Base-by-base conservation (phyloP, 2,329 filamentous ascomycete species). In the Aureobasidium lini region DNA sequence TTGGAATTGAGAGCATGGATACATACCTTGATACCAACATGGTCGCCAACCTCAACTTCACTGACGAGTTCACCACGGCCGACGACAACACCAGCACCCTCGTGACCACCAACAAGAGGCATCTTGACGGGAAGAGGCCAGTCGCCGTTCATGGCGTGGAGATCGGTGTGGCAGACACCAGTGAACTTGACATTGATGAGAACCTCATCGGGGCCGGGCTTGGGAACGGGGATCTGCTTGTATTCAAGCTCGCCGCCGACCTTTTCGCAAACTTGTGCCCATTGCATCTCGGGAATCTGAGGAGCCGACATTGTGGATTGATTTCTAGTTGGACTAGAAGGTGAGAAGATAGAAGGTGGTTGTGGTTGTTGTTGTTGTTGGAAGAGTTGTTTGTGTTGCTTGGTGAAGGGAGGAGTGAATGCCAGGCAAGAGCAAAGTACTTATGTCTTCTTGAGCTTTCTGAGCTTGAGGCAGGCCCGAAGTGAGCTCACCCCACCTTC, bases 151-250 rank as follows among this genome's bases (percentile, higher is more conserved):
- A 93, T 82, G 67, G 90, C 90, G 71, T 87, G 84, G 1, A 86
- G 81, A 73, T 95, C 90, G 37, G 90, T 95, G 79, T 95, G 90
- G 81, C 90, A 95, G 66, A 95, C 90, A 71, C 90, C 90, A 31
- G 87, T 89, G 81, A 84, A 95, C 75, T 91, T 91, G 81, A 95
- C 83, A 77, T 95, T 93, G 77, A 96, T 79, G 65, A 96, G 87
- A 66, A 96, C 89, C 76, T 96, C 89, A 77, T 95, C 91, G 56
- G 91, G 87, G 23, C 86, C 90, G 40, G 92, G 92, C 73, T 86
- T 83, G 63, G 80, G 81, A 54, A 95, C 90, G 66, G 89, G 86
- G 68, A 96, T 93, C 76, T 87, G 82, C 78, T 90, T 91, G 81
- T 87, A 90, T 62, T 83, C 75, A 68, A 84, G 77, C 66, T 84